A percentile compares a stretch with the other conserved stretches of the same genome.
Evolutionary conservation across 108 stramenopile species (phyloP).

Genomic region (Discostella stelligeroides): DNA sequence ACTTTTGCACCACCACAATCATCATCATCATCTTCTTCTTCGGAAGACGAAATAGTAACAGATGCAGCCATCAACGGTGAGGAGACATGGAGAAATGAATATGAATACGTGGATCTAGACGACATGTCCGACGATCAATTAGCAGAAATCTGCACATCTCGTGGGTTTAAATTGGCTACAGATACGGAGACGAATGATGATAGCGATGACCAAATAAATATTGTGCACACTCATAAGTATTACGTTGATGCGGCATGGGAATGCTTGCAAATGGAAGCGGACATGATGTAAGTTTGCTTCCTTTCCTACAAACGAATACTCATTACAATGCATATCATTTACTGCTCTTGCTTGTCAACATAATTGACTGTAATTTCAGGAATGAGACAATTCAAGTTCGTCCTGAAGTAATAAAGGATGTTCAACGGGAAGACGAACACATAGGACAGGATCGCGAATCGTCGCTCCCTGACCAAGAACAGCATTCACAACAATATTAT

Average conservation of each 20-base stretch:
- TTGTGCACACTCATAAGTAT: constrained; percentile 66
- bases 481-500: constrained; percentile 14
- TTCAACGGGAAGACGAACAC: constrained; percentile 65
- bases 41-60: no score
- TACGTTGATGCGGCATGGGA: constrained; percentile 83
- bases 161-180: constrained; percentile 76
- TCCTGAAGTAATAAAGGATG: constrained; percentile 77
- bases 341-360: no score
- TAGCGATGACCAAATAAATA: no score
- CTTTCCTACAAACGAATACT: no score
- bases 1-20: no score
- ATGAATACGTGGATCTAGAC: constrained; percentile 53
- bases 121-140: constrained; percentile 70
- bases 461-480: constrained; percentile 47
- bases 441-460: constrained; percentile 62
- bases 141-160: constrained; percentile 72
- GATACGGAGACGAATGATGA: constrained; percentile 54
- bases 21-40: no score
- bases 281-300: constrained; percentile 66
- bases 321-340: no score
- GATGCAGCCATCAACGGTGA: no score
- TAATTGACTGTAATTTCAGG: constrained; percentile 31
- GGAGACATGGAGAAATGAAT: no score
- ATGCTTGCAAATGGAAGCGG: constrained; percentile 79
- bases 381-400: constrained; percentile 74